Conservation (phyloP, 2,329 filamentous ascomycete species). For the Mycogone perniciosa region DNA sequence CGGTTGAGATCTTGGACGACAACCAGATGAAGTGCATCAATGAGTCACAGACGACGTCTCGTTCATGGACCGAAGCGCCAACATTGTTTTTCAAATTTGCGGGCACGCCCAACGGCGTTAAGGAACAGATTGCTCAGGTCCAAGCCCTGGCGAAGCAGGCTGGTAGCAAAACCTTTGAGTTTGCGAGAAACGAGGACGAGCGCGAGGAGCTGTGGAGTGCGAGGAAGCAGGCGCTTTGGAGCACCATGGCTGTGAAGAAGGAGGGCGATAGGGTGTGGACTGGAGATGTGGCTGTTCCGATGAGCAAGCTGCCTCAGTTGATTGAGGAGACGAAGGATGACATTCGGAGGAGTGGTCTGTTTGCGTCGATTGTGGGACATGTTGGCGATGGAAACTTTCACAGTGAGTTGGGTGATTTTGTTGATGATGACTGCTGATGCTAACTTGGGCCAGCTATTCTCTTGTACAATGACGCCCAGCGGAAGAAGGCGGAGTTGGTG, state of each 20-base stretch:
- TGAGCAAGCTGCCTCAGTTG: conserved; percentile 64
- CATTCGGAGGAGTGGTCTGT: conserved; percentile 37
- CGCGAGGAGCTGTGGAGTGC: conserved; percentile 76
- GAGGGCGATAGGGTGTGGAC: conserved; percentile 74
- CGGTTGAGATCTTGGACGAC: conserved; percentile 89
- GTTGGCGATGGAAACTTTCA: conserved; percentile 79
- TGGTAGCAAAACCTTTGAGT: conserved; percentile 67
- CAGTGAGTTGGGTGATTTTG: conserved; percentile 28
- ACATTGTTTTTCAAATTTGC: conserved; percentile 83
- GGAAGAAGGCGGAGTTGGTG: conserved; percentile 59
- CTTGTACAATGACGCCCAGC: conserved; percentile 59
- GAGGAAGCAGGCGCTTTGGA: conserved; percentile 79
- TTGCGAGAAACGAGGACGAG: conserved; percentile 64
- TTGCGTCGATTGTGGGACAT: conserved; percentile 57
- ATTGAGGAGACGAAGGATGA: conserved; percentile 63
- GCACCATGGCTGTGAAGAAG: conserved; percentile 61
- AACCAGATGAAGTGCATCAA: conserved; percentile 75
- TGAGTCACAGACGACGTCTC: conserved; percentile 57
- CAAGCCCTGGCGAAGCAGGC: conserved; percentile 54
- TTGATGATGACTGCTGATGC: background rate
- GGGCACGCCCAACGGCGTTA: conserved; percentile 62
- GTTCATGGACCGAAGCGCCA: conserved; percentile 63
- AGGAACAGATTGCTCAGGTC: conserved; percentile 70
- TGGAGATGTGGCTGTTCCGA: conserved; percentile 78
- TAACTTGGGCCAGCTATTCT: conserved; percentile 38